These are phyloP conservation scores for Vigna hirtella DNA, from an alignment of 306 rosid genomes.

Conservation along the genomic window DNA sequence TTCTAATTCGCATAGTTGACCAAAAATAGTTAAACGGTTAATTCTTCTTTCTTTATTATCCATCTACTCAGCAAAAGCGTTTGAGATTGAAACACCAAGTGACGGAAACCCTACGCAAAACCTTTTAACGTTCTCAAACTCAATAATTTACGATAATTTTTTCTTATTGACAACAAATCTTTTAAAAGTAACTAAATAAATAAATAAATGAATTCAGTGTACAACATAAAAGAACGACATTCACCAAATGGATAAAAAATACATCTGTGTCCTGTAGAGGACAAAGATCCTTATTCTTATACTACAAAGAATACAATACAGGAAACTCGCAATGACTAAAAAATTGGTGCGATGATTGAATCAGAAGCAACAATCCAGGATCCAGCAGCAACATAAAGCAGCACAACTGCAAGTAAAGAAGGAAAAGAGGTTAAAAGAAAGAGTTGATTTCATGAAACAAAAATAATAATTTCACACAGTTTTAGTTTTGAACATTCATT, in stretches of 20 bases:
- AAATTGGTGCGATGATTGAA: background rate
- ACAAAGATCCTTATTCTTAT: constrained; percentile 19
- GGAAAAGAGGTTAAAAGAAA: background rate
- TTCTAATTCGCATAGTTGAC: no score
- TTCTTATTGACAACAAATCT: background rate
- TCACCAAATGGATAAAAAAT: constrained; percentile 30
- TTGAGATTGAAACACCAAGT: background rate
- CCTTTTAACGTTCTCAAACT: background rate
- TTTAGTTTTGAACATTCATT: no score
- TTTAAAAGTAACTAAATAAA: background rate
- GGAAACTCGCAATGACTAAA: background rate
- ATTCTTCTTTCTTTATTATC: background rate
- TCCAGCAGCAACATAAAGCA: constrained; percentile 58
- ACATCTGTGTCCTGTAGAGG: background rate
- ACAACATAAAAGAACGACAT: constrained; percentile 15
- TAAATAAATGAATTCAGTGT: background rate
- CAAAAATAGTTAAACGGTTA: no score
- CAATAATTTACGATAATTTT: background rate
- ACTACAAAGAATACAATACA: constrained; percentile 40
- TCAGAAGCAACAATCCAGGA: constrained; percentile 49
- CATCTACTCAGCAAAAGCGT: background rate
- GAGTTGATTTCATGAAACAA: background rate
- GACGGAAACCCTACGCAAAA: background rate
- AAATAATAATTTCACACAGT: no score
- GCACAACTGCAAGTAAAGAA: constrained; percentile 49